Evolutionary conservation across 768 basidiomycete species (phyloP), one percentile per base, ranked within the genome.

Genomic region (Leccinum olivaceopallidum): DNA sequence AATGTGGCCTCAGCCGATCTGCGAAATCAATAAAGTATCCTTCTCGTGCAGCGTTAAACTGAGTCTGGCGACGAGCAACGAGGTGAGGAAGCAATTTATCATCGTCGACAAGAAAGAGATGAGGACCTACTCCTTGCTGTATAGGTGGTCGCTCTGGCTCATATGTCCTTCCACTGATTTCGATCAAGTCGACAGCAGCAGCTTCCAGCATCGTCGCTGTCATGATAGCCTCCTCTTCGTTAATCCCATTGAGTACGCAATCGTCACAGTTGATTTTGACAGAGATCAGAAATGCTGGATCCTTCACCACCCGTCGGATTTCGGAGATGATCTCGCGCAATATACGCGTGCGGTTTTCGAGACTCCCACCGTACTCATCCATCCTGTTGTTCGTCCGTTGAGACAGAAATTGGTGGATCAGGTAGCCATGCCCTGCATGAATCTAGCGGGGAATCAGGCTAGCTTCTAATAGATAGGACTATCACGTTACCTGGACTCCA

Each of bases 341-440:
- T 67, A 88, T 79, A 4, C 82, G 76, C n/a, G 72, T 67, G 13
- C 86, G 75, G 64, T 84, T 84, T 65, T 81, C 77, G 32, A 83
- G 65, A 30, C 73, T 72, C 4, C 87, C 87, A 3, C 86, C 87
- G 65, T 83, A 88, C 55, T 77, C 73, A 67, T 86, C 84, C n/a
- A 71, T 81, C 30, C 85, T 75, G 47, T 74, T 73, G 69, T 86
- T 86, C 0, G 74, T 69, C 22, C 70, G 67, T 48, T 63, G 68
- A 56, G 82, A 77, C 18, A 81, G 57, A 69, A 84, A 84, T 65
- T 84, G 81, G 59, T 85, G 79, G 6, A 80, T 13, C 22, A 81
- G 60, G 62, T 75, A 79, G 1, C 80, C 79, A 58, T 82, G 80
- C 55, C 77, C 79, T 57, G 72, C 73, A 59, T 79, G 81, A 50